These are phyloP conservation scores for Botrytis aclada DNA, from an alignment of 2,329 filamentous ascomycete genomes.

Conservation along the genomic window DNA sequence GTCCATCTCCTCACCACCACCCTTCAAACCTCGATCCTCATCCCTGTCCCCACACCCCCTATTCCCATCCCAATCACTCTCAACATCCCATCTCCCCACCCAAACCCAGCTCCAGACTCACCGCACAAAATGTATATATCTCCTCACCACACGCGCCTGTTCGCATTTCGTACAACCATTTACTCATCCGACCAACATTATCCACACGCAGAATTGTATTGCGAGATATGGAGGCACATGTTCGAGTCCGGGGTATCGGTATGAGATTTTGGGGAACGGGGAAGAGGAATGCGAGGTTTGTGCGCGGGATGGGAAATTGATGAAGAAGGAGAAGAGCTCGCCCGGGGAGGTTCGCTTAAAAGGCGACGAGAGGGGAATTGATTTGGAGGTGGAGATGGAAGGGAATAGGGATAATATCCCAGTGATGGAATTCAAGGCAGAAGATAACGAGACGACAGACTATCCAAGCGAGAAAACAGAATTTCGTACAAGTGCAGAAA, in stretches of 20 bases:
- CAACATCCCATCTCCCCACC: background rate
- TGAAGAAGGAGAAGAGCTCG: background rate
- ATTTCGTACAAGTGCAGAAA: fast-evolving
- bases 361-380: background rate
- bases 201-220: background rate
- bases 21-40: background rate
- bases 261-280: background rate
- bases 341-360: background rate
- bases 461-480: fast-evolving
- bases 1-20: background rate
- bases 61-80: background rate
- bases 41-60: background rate
- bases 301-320: background rate
- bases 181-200: background rate
- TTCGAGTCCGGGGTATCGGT: background rate
- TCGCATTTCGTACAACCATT: background rate
- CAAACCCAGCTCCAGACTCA: background rate
- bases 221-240: background rate
- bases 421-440: fast-evolving
- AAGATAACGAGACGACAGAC: no score
- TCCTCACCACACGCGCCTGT: background rate
- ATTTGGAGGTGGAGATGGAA: background rate
- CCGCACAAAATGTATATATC: background rate
- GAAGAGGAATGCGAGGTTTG: background rate
- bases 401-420: fast-evolving